phyloP scores from a whole-genome alignment of 805 yeast genomes.

The Yamadazyma laniorum region DNA sequence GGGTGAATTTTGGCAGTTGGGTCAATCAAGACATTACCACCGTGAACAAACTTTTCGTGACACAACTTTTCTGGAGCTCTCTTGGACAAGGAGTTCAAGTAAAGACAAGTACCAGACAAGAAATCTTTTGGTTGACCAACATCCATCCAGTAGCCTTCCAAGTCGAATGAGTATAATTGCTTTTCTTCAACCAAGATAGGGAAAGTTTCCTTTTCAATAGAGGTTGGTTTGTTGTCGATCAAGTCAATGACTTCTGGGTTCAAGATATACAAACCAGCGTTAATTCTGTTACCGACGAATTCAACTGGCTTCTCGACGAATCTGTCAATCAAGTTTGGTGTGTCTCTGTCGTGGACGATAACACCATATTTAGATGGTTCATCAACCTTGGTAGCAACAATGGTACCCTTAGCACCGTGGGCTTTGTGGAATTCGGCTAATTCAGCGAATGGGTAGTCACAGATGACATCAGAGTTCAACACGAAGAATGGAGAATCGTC shows the following conservation, averaged over 20 bases:
- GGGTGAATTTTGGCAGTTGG: constrained; percentile 92
- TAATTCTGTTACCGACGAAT: constrained; percentile 99
- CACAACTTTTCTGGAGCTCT: constrained; percentile 70
- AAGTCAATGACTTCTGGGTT: constrained; percentile 97
- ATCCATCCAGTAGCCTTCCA: constrained; percentile 99
- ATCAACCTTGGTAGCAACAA: constrained; percentile 98
- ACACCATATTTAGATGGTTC: constrained; percentile 99
- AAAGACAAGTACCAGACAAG: constrained; percentile 91
- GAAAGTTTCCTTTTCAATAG: constrained; percentile 99
- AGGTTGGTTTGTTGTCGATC: constrained; percentile 97
- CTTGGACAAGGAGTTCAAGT: constrained; percentile 83
- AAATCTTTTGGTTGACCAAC: constrained; percentile 99
- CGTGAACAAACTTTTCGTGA: constrained; percentile 65
- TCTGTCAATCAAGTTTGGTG: constrained; percentile 94
- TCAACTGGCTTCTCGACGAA: constrained; percentile 99
- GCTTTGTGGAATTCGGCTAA: constrained; percentile 88
- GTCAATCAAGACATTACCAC: constrained; percentile 88
- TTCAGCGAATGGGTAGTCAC: constrained; percentile 96
- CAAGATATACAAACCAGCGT: constrained; percentile 97
- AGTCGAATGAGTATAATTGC: constrained; percentile 88
- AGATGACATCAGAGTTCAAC: constrained; percentile 95
- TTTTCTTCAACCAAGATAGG: constrained; percentile 89
- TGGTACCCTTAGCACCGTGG: constrained; percentile 98
- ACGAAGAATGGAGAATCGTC: constrained; percentile 97
- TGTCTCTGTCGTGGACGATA: constrained; percentile 94